A percentile compares a stretch with the other conserved stretches of the same genome.
Evolutionary conservation across 768 basidiomycete genomes (phyloP).

Genomic region (Mycena polygramma): DNA sequence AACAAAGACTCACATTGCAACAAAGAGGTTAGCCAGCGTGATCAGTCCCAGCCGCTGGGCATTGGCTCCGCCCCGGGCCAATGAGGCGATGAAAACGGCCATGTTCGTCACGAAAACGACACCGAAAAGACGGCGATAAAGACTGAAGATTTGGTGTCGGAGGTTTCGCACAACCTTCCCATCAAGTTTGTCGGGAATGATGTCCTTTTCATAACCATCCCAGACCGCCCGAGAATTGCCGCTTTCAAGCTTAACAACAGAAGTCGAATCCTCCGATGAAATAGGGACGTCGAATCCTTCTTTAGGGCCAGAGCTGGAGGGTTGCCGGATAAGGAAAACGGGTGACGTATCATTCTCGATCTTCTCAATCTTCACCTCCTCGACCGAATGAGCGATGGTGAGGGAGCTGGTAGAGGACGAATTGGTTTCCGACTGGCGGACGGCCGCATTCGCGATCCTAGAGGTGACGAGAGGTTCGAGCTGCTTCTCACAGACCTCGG

Average conservation of each 20-base stretch:
- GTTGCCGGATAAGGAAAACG: constrained; percentile 26
- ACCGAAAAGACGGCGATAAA: constrained; percentile 72
- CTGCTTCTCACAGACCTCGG: constrained; percentile 24
- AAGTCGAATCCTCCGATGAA: constrained; percentile 27
- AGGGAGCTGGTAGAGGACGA: constrained; percentile 33
- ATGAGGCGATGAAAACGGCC: constrained; percentile 60
- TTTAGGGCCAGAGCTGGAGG: constrained; percentile 13
- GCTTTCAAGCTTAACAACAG: constrained; percentile 47
- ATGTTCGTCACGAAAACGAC: constrained; percentile 70
- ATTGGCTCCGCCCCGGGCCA: constrained; percentile 50
- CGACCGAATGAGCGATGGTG: constrained; percentile 11
- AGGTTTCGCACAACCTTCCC: constrained; percentile 64
- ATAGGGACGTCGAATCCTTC: constrained; percentile 1
- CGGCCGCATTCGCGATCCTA: constrained; percentile 22
- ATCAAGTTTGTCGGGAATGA: constrained; percentile 64
- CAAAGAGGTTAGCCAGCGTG: constrained; percentile 62
- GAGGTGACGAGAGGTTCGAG: constrained; percentile 31
- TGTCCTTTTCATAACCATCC: constrained; percentile 67
- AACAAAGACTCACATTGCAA: constrained; percentile 47
- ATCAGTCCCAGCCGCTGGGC: constrained; percentile 54
- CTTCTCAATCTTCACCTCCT: constrained; percentile 18
- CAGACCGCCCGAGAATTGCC: constrained; percentile 49
- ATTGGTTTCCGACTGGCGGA: constrained; percentile 3
- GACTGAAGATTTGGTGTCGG: constrained; percentile 66
- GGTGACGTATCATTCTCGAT: not conserved